phyloP scores from a whole-genome alignment of 306 rosid species.

The Glycine latifolia region DNA sequence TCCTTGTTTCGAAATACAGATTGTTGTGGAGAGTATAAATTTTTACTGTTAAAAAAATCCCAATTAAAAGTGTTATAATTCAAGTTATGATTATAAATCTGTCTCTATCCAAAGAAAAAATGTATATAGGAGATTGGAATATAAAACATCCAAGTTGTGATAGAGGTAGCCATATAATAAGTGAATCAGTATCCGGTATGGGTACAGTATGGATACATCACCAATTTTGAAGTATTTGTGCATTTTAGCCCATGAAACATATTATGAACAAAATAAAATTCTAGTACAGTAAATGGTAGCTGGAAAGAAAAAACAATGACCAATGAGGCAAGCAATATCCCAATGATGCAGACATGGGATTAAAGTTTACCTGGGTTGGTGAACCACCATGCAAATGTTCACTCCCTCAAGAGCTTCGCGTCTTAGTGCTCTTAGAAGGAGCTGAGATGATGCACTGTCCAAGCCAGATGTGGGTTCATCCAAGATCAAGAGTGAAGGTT shows the following conservation, averaged over 20 bases:
- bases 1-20: no score
- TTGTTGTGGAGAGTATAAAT: no score
- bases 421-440: slow-evolving; percentile 89
- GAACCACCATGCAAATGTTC: slow-evolving; percentile 96
- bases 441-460: slow-evolving; percentile 97
- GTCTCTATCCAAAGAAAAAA: no score
- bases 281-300: slow-evolving; percentile 1
- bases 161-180: background rate
- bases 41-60: background rate
- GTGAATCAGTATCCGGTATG: no score
- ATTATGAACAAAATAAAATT: background rate
- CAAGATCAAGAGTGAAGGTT: slow-evolving; percentile 92
- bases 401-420: slow-evolving; percentile 99
- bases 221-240: background rate
- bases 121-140: background rate
- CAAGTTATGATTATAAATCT: background rate
- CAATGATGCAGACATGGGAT: slow-evolving; percentile 23
- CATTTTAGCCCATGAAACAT: background rate
- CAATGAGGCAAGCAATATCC: slow-evolving; percentile 21
- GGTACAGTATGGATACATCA: background rate
- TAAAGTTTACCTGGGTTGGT: slow-evolving; percentile 89
- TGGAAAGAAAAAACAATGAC: background rate
- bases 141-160: background rate
- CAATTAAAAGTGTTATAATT: background rate
- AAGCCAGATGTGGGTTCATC: slow-evolving; percentile 99